Evolutionary conservation across 305 asterid genomes (phyloP).

Genomic region (Fraxinus dipetala): DNA sequence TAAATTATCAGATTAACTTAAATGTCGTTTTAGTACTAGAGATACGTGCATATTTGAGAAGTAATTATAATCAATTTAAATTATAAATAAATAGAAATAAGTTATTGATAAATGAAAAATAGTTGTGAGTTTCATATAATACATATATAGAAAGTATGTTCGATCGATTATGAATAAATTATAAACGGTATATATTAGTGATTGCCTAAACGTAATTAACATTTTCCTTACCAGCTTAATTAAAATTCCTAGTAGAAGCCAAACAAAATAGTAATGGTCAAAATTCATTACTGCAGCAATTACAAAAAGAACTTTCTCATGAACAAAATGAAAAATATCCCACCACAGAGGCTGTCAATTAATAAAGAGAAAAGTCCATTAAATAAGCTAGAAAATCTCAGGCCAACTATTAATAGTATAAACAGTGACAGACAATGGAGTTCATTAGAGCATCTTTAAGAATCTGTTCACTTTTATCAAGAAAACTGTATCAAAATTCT

Average conservation of each 20-base stretch:
- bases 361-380: background rate
- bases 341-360: background rate
- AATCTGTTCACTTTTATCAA: background rate
- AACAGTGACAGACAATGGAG: background rate
- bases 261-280: background rate
- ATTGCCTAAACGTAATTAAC: background rate
- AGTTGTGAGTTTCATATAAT: too few relatives aligned
- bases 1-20: background rate
- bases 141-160: too few relatives aligned
- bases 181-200: background rate
- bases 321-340: background rate
- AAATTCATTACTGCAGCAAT: background rate
- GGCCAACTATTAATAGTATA: background rate
- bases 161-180: too few relatives aligned
- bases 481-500: background rate
- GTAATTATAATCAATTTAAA: too few relatives aligned
- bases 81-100: too few relatives aligned
- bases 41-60: background rate
- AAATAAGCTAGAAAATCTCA: background rate
- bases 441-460: background rate
- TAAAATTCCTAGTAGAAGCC: background rate
- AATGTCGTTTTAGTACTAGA: background rate
- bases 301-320: background rate
- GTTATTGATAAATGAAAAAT: background rate
- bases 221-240: background rate